Base-by-base conservation (phyloP, 164 flowering plant genomes). In the Dillenia suffruticosa region DNA sequence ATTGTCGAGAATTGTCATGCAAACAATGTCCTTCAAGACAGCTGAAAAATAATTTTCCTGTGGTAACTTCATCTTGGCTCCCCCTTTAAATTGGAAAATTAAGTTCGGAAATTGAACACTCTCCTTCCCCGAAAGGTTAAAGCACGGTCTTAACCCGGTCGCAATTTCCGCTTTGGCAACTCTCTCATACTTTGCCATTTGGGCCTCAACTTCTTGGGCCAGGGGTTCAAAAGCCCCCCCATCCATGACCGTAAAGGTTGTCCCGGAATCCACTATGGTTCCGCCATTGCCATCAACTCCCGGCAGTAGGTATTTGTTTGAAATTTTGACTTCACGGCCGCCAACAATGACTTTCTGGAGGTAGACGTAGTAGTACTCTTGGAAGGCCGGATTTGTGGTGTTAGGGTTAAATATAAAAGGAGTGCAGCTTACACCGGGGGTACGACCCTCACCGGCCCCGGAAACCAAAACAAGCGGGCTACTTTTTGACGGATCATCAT, bases 191-290 rank as follows among this genome's bases (percentile, higher is more conserved):
- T 72, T 71, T n/a, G 61, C 60, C 69, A 76, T 68, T 58, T 85
- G 93, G 9, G 14, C 63, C 56, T 62, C 84, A 49, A 91, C 70
- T 63, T 80, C 93, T 1, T 58, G 9, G 0, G 80, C 86, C 26
- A 91, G 80, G 5, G 57, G 52, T 2, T 85, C 81, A 22, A 67
- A 79, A 9, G 85, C 68, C 8, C 60, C 64, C 8, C 55, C 61
- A 61, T 82, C 88, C 93, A 91, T 83, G 78, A 73, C 84, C 2
- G 91, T 91, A 68, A 86, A 85, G 11, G 95, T 86, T 9, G 91
- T 62, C 10, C 93, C 91, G 43, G 93, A 86, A 70, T 88, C 97
- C 49, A 91, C 81, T 0, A 88, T 74, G 10, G 82, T 70, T 22
- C 97, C 97, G 32, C 95, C 95, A 49, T 75, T 72, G 3, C 97